phyloP scores from a whole-genome alignment of 768 basidiomycete species.

The Tricholoma sp. region DNA sequence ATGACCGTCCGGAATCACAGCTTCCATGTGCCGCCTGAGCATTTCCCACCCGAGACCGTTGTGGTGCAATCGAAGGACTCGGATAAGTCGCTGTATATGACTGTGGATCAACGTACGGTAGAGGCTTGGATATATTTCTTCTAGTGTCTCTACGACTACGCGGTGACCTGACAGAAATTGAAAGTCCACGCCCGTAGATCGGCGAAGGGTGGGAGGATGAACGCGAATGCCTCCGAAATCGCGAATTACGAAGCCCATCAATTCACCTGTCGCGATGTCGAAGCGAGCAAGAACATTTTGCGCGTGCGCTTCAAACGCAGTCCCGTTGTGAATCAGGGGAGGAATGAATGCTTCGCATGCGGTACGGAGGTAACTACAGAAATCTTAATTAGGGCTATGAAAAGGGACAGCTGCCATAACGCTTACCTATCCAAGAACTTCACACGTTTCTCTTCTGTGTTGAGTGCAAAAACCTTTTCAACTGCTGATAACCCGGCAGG shows the following conservation, averaged over 20 bases:
- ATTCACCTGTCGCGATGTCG: conserved; percentile 33
- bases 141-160: conserved; percentile 39
- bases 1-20: conserved; percentile 40
- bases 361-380: conserved; percentile 42
- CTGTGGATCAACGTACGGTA: conserved; percentile 60
- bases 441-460: conserved; percentile 40
- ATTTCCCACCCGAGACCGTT: conserved; percentile 49
- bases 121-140: conserved; percentile 51
- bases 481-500: conserved; percentile 40
- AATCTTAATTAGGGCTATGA: background rate
- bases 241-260: conserved; percentile 48
- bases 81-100: conserved; percentile 52
- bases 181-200: conserved; percentile 46
- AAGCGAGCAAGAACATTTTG: conserved; percentile 53
- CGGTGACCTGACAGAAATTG: conserved; percentile 50
- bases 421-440: conserved; percentile 43
- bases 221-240: conserved; percentile 56
- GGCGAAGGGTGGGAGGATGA: conserved; percentile 42
- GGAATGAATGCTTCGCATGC: conserved; percentile 49
- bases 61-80: conserved; percentile 46
- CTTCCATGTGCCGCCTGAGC: conserved; percentile 39
- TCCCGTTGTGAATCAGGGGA: conserved; percentile 46
- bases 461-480: conserved; percentile 39
- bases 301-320: conserved; percentile 60
- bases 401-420: background rate